A percentile compares a stretch with the other conserved stretches of the same genome.
Evolutionary conservation across 2,329 filamentous ascomycete species (phyloP).

Genomic region (Calonectria pseudoreteaudii): DNA sequence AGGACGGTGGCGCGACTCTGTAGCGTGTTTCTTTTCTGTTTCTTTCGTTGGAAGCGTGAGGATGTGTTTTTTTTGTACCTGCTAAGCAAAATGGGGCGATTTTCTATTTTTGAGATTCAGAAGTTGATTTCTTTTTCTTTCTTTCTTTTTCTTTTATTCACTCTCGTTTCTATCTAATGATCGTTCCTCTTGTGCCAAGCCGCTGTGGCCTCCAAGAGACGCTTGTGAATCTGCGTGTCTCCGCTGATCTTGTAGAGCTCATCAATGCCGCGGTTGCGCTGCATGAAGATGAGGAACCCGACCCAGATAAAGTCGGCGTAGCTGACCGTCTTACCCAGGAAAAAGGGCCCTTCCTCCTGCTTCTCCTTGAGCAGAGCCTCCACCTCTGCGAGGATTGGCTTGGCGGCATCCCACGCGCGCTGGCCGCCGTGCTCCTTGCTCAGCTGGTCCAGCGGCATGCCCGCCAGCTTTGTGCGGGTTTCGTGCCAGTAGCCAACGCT

Average conservation of each 20-base stretch:
- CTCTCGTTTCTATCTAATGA: constrained; percentile 40
- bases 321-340: constrained; percentile 65
- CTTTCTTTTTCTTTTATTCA: neutral
- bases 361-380: constrained; percentile 66
- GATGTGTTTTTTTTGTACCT: neutral
- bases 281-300: constrained; percentile 57
- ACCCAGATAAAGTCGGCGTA: constrained; percentile 72
- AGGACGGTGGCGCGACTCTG: constrained; percentile 30
- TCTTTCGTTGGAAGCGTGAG: neutral
- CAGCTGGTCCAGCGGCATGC: constrained; percentile 65
- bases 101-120: too few species aligned
- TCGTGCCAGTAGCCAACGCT: constrained; percentile 67
- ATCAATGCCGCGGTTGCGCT: constrained; percentile 49
- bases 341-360: constrained; percentile 67
- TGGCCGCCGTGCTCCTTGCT: constrained; percentile 62
- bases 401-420: constrained; percentile 59
- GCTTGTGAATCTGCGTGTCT: constrained; percentile 52
- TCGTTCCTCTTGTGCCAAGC: constrained; percentile 56
- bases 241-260: constrained; percentile 52
- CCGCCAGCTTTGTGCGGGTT: constrained; percentile 61
- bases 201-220: constrained; percentile 53
- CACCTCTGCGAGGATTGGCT: constrained; percentile 48
- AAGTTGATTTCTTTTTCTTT: too few species aligned
- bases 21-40: neutral
- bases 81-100: too few species aligned